These are phyloP conservation scores for Gracilaria domingensis DNA, from an alignment of 23 red algal genomes.

Conservation along the genomic window DNA sequence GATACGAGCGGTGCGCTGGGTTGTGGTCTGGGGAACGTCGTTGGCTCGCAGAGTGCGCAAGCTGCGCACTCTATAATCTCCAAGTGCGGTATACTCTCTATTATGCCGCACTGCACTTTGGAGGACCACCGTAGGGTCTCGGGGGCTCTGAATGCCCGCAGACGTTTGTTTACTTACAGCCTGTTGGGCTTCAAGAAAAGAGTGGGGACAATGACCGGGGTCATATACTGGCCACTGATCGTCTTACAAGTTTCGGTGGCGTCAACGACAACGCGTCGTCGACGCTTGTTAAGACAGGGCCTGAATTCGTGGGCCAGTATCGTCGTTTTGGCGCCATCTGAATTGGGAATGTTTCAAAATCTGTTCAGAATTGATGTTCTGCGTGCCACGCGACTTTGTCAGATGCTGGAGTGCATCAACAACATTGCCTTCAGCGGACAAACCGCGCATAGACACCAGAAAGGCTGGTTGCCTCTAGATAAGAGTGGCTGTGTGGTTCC, in stretches of 20 bases:
- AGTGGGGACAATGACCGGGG: background rate
- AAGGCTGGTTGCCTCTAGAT: no score
- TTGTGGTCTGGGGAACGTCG: background rate
- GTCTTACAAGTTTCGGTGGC: background rate
- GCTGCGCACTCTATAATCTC: background rate
- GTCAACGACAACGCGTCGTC: no score
- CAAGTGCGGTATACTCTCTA: background rate
- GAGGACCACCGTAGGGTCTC: background rate
- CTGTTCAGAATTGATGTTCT: background rate
- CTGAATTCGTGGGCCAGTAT: background rate
- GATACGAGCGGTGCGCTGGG: background rate
- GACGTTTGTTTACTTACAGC: background rate
- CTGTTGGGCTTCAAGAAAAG: background rate
- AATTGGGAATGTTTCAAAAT: slow-evolving; percentile 7
- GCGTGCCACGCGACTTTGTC: background rate
- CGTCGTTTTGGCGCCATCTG: background rate
- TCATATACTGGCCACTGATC: background rate
- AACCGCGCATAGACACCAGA: no score
- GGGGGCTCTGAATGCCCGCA: background rate
- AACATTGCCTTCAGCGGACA: background rate
- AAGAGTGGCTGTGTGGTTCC: no score
- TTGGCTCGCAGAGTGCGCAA: background rate
- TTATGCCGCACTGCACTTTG: background rate
- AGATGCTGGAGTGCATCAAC: background rate
- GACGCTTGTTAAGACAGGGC: no score